A percentile compares a stretch with the other conserved stretches of the same genome.
phyloP scores from a whole-genome alignment of 257 asterid genomes.

The Fraxinus quadrangulata region DNA sequence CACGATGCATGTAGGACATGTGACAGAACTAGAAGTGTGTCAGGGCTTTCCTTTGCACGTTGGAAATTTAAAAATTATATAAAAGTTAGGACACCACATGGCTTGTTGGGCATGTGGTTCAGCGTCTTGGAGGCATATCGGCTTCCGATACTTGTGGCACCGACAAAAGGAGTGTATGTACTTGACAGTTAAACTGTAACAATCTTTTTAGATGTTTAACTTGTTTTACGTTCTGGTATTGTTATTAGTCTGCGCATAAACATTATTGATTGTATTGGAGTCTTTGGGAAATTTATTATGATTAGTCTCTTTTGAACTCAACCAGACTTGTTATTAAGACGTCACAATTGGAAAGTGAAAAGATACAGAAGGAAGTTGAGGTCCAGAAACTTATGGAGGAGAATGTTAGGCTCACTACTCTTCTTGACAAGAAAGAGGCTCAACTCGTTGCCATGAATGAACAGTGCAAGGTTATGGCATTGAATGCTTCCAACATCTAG shows the following conservation, averaged over 20 bases:
- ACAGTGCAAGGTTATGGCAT: slow-evolving; percentile 96
- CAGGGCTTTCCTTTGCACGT: not conserved
- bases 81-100: not conserved
- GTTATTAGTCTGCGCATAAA: not conserved
- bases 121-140: not conserved
- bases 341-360: slow-evolving; percentile 81
- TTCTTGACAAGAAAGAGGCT: slow-evolving; percentile 95
- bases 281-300: slow-evolving; percentile 15
- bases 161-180: not conserved
- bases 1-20: not conserved
- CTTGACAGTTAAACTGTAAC: not conserved
- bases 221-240: not conserved
- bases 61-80: not conserved
- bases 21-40: not conserved
- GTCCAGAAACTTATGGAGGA: slow-evolving; percentile 93
- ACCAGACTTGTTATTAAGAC: slow-evolving; percentile 82
- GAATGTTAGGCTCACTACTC: slow-evolving; percentile 67
- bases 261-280: slow-evolving; percentile 8
- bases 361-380: slow-evolving; percentile 86
- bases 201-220: not conserved
- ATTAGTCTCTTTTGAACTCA: slow-evolving; percentile 29
- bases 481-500: slow-evolving; percentile 61
- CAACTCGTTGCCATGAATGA: slow-evolving; percentile 97
- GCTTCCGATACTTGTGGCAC: not conserved
- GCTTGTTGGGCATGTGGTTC: not conserved